Evolutionary conservation across 2,329 filamentous ascomycete species (phyloP), one percentile per base, ranked within the genome.

Genomic region (Elsinoe arachidis): DNA sequence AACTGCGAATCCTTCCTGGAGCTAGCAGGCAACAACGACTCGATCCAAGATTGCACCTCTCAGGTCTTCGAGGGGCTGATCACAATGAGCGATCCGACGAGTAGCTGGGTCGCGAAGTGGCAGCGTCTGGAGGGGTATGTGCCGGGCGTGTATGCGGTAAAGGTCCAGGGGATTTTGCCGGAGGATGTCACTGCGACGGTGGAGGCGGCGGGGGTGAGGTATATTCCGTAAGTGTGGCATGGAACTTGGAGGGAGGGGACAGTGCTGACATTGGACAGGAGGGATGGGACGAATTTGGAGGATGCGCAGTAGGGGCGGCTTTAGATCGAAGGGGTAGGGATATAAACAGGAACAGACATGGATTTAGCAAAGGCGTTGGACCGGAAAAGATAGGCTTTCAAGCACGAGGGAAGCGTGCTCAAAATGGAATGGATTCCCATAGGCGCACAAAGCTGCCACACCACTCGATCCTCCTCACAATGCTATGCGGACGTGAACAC

Each of bases 51-150:
- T 75, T 96, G 91, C 80, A 99, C 93, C 17, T 96, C 90, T 12
- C 88, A 92, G 68, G 91, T 97, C 63, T 99, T 93, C 70, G 93
- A 99, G 72, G 93, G 93, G 49, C 75, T 96, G 62, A 89, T 97
- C 70, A 84, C 88, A 39, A 80, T 97, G 37, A 83, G 86, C 49
- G 86, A 96, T 69, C 91, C 91, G n/a, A 75, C 76, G 43, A 82
- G 79, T 64, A 95, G 88, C 67, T 99, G 93, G 93, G 89, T 97
- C 51, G 91, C 92, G n/a, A 88, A 89, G 69, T 97, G 91, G 87
- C 90, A 97, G 78, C 83, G 93, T 7, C 75, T 99, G 59, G 89
- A 96, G 70, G 83, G 83, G 57, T 97, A 95, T 71, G 86, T 93
- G 55, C 82, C 84, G 14, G 93, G 93, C 56, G 85, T 95, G 58